Evolutionary conservation across 1,139 yeast species (phyloP).

Genomic region (Protomyces gravidus): DNA sequence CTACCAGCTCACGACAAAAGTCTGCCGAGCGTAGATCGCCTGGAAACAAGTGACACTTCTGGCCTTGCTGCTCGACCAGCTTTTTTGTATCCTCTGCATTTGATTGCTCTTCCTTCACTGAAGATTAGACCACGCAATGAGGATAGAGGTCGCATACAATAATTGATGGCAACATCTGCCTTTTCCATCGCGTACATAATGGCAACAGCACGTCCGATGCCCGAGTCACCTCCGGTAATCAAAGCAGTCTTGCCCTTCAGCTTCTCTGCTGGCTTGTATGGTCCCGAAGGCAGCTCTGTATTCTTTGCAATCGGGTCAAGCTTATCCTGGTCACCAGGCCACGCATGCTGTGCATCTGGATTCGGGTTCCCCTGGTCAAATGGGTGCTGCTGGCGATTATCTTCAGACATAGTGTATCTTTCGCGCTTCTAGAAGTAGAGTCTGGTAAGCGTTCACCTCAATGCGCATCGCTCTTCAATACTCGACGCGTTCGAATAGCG

Average conservation of each 20-base stretch:
- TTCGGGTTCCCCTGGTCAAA: slow-evolving; percentile 1
- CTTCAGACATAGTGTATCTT: background rate
- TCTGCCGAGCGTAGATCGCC: slow-evolving; percentile 1
- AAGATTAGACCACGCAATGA: background rate
- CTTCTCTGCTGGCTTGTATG: slow-evolving; percentile 5
- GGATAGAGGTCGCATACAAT: background rate
- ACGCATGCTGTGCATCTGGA: background rate
- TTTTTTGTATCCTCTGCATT: slow-evolving; percentile 7
- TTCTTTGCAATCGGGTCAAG: background rate
- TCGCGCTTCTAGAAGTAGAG: too few species aligned
- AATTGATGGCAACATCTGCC: slow-evolving; percentile 6
- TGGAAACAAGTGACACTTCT: background rate
- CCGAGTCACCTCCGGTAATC: slow-evolving; percentile 22
- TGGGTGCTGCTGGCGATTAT: background rate
- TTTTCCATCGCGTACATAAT: slow-evolving; percentile 15
- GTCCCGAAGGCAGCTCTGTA: background rate
- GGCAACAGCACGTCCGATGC: slow-evolving; percentile 19
- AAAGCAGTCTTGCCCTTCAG: slow-evolving; percentile 3
- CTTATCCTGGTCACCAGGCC: slow-evolving; percentile 3
- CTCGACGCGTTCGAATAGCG: too few species aligned
- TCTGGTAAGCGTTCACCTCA: too few species aligned
- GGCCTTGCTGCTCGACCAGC: slow-evolving; percentile 4
- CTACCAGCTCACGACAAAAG: background rate
- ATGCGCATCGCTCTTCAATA: too few species aligned
- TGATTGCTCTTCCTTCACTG: background rate